Conservation (phyloP, 768 basidiomycete genomes). For the Lentinula guzmanii region DNA sequence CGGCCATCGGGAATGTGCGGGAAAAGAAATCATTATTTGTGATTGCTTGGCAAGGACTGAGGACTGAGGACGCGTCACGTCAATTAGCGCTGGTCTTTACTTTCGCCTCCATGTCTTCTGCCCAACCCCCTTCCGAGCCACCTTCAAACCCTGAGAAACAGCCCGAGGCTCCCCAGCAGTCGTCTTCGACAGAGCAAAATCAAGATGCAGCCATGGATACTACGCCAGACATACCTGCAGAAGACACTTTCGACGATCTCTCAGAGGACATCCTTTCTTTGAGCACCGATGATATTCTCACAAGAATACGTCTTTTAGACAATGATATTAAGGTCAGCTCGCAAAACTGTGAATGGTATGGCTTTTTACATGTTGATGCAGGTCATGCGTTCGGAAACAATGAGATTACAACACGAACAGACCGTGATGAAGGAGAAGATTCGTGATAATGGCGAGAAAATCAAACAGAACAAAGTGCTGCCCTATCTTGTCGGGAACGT, state of each 20-base stretch:
- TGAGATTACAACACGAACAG: slow-evolving; percentile 90
- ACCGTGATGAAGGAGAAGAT: slow-evolving; percentile 98
- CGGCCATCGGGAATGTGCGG: slow-evolving; percentile 27
- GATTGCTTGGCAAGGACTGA: slow-evolving; percentile 17
- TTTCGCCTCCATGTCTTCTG: slow-evolving; percentile 46
- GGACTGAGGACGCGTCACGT: slow-evolving; percentile 8
- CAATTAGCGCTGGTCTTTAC: background rate
- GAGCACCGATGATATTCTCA: slow-evolving; percentile 80
- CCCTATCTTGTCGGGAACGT: slow-evolving; percentile 98
- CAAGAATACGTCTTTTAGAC: slow-evolving; percentile 88
- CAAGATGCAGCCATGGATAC: slow-evolving; percentile 61
- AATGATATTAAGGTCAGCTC: slow-evolving; percentile 86
- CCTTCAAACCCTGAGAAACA: slow-evolving; percentile 49
- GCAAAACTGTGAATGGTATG: background rate
- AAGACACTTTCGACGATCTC: slow-evolving; percentile 89
- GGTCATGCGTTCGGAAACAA: slow-evolving; percentile 96
- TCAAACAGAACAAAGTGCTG: slow-evolving; percentile 98
- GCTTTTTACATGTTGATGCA: slow-evolving; percentile 20
- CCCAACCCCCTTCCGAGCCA: slow-evolving; percentile 45
- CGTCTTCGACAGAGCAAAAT: slow-evolving; percentile 25
- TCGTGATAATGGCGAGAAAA: slow-evolving; percentile 95
- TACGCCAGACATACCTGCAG: slow-evolving; percentile 60
- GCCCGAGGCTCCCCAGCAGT: slow-evolving; percentile 28
- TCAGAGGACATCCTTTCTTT: slow-evolving; percentile 80
- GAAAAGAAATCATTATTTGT: slow-evolving; percentile 11